Conservation (phyloP, 2,329 filamentous ascomycete genomes). For the Aureobasidium sp. region DNA sequence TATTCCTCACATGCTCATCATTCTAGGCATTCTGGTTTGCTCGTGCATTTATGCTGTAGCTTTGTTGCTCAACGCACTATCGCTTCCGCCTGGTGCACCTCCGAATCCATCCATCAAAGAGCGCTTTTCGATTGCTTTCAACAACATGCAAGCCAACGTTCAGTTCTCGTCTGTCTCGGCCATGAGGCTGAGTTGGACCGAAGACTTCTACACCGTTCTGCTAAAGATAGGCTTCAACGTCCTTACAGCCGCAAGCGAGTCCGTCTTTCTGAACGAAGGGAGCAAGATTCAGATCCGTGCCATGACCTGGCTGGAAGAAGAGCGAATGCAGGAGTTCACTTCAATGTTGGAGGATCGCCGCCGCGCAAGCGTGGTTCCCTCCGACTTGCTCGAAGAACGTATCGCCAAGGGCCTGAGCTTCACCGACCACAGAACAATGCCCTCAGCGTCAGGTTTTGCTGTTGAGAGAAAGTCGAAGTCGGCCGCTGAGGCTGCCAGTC, state of each 20-base stretch:
- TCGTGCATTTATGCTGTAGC: constrained; percentile 68
- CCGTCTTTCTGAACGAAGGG: constrained; percentile 91
- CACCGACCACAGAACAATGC: constrained; percentile 24
- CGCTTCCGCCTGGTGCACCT: constrained; percentile 45
- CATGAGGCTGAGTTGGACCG: constrained; percentile 71
- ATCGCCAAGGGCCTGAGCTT: constrained; percentile 30
- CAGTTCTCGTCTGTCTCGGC: constrained; percentile 59
- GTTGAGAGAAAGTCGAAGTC: constrained; percentile 52
- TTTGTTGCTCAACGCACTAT: constrained; percentile 64
- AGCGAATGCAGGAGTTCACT: constrained; percentile 64
- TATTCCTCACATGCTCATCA: constrained; percentile 82
- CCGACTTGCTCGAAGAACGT: constrained; percentile 33
- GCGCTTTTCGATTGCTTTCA: constrained; percentile 62
- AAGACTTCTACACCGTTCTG: constrained; percentile 92
- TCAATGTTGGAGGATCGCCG: constrained; percentile 32
- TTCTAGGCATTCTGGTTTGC: constrained; percentile 70
- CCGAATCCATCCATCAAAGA: constrained; percentile 42
- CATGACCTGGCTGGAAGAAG: constrained; percentile 87
- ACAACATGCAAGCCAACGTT: constrained; percentile 86
- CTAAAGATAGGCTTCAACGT: constrained; percentile 79
- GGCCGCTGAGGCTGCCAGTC: constrained; percentile 16
- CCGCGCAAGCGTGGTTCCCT: constrained; percentile 29
- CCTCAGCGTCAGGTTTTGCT: constrained; percentile 47
- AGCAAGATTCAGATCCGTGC: constrained; percentile 61
- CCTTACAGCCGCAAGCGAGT: constrained; percentile 88